Percentiles rank a stretch among this genome's conserved stretches.
These are phyloP conservation scores for Colletotrichum karsti DNA, from an alignment of 2,329 filamentous ascomycete genomes.

Conservation along the genomic window DNA sequence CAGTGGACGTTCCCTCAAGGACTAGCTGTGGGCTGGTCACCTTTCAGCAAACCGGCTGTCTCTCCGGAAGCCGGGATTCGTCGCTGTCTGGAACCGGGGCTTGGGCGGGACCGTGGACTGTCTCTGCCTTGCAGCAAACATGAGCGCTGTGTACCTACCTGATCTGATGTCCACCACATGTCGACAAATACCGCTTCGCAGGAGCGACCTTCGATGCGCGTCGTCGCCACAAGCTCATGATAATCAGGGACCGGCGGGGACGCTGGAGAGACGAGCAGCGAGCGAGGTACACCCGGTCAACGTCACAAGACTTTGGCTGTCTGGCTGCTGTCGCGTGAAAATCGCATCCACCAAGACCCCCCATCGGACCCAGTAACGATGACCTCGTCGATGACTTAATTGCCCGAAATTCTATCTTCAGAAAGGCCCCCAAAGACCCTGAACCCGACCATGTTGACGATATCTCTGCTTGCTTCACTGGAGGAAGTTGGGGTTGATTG, in stretches of 20 bases:
- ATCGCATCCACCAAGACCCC: slow-evolving; percentile 14
- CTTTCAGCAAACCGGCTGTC: slow-evolving; percentile 24
- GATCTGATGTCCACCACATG: not conserved
- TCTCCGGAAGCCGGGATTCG: slow-evolving; percentile 24
- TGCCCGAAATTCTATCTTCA: slow-evolving; percentile 18
- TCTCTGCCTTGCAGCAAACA: not conserved
- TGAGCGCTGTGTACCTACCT: not conserved
- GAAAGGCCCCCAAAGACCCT: slow-evolving; percentile 14
- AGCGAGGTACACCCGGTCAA: not conserved
- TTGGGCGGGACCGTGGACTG: slow-evolving; percentile 7
- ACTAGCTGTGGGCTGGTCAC: not conserved
- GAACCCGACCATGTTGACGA: slow-evolving; percentile 13
- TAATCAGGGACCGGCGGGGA: not conserved
- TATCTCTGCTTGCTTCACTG: slow-evolving; percentile 11
- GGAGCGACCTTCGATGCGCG: not conserved
- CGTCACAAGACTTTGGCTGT: not conserved
- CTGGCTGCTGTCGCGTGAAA: not conserved
- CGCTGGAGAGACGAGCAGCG: not conserved
- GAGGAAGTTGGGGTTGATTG: not conserved
- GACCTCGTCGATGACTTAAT: slow-evolving; percentile 17
- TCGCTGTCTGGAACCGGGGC: slow-evolving; percentile 13
- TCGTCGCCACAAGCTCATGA: slow-evolving; percentile 20
- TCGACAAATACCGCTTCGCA: not conserved
- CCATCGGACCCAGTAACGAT: slow-evolving; percentile 7
- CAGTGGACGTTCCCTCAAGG: not conserved